phyloP scores from a whole-genome alignment of 78 protist species.

The Dictyostelium citrinum region DNA sequence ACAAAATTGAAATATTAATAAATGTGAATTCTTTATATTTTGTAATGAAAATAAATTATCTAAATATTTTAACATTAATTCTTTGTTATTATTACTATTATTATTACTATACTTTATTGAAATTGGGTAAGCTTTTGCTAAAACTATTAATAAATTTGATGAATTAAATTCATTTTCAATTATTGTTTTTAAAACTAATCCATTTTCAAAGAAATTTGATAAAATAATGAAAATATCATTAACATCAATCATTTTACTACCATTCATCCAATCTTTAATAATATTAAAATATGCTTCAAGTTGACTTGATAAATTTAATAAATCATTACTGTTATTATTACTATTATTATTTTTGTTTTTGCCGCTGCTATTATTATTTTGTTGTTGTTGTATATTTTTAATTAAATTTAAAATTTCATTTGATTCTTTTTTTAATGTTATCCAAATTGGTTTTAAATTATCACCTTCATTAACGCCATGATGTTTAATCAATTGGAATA shows the following conservation, averaged over 20 bases:
- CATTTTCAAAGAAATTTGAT: neutral
- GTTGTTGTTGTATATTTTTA: neutral
- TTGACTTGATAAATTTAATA: conserved; percentile 1
- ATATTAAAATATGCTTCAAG: neutral
- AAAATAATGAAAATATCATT: neutral
- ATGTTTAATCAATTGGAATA: neutral
- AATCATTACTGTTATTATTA: neutral
- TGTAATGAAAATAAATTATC: conserved; percentile 3
- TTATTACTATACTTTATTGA: neutral
- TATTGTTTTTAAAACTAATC: neutral
- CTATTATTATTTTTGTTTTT: neutral
- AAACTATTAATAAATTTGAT: neutral
- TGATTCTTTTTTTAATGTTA: neutral
- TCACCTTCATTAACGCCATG: conserved; percentile 41
- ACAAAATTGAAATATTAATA: conserved; percentile 40
- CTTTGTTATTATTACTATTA: neutral
- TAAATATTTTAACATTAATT: neutral
- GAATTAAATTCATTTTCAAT: neutral
- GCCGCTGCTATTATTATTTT: neutral
- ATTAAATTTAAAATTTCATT: neutral
- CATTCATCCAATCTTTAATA: conserved; percentile 1
- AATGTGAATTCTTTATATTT: conserved; percentile 8
- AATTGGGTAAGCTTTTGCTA: neutral
- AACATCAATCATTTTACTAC: neutral
- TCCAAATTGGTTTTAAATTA: conserved; percentile 42